Evolutionary conservation across 1,139 yeast species (phyloP).

Genomic region (Zygoascus sp.): DNA sequence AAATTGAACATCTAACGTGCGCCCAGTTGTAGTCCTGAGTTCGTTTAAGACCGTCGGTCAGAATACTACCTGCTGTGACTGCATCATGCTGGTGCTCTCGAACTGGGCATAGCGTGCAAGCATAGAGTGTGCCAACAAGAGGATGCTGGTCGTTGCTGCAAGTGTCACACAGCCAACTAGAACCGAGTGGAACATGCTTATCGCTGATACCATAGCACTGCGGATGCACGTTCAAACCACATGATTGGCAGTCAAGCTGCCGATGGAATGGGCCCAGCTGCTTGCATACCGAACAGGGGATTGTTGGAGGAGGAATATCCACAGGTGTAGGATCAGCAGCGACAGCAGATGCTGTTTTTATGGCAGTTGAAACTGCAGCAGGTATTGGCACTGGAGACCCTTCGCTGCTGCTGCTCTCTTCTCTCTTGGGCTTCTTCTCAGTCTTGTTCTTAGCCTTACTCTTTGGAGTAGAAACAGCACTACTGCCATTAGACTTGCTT

Average conservation of each 20-base stretch:
- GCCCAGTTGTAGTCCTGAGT: slow-evolving; percentile 72
- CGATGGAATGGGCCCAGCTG: slow-evolving; percentile 18
- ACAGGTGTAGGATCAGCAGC: not conserved
- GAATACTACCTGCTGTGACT: slow-evolving; percentile 29
- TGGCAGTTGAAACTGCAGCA: not conserved
- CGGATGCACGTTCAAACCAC: slow-evolving; percentile 67
- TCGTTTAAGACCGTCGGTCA: slow-evolving; percentile 69
- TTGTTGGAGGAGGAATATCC: not conserved
- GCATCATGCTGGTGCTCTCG: slow-evolving; percentile 38
- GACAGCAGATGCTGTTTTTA: not conserved
- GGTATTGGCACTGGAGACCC: not conserved
- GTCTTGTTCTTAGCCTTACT: slow-evolving; percentile 35
- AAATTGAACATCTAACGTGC: slow-evolving; percentile 71
- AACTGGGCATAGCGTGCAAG: slow-evolving; percentile 64
- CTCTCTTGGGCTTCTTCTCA: slow-evolving; percentile 8
- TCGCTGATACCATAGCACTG: slow-evolving; percentile 18
- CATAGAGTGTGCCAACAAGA: slow-evolving; percentile 49
- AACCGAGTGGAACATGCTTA: slow-evolving; percentile 4
- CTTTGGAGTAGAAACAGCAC: slow-evolving; percentile 13
- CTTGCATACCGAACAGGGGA: slow-evolving; percentile 14
- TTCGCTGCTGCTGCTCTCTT: not conserved
- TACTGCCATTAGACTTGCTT: not conserved
- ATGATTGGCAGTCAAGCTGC: slow-evolving; percentile 55
- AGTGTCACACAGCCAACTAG: slow-evolving; percentile 72
- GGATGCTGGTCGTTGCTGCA: slow-evolving; percentile 73